A percentile compares a stretch with the other conserved stretches of the same genome.
Conservation (phyloP, 768 basidiomycete genomes). For the Suillus decipiens region DNA sequence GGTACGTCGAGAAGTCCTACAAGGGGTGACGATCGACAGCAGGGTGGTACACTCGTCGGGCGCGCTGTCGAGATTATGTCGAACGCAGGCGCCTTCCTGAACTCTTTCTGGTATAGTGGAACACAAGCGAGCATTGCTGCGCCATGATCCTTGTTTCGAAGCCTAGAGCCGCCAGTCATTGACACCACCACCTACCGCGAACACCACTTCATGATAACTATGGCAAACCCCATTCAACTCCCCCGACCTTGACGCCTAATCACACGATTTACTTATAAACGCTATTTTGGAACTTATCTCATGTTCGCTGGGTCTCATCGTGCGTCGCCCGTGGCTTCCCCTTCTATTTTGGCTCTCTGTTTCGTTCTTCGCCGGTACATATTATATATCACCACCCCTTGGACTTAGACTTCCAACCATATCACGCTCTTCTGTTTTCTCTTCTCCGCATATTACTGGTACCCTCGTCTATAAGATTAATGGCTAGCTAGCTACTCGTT, state of each 20-base stretch:
- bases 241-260: background rate
- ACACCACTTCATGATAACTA: background rate
- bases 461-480: constrained; percentile 25
- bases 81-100: constrained; percentile 75
- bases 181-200: background rate
- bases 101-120: constrained; percentile 53
- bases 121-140: constrained; percentile 22
- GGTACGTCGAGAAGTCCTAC: constrained; percentile 27
- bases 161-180: background rate
- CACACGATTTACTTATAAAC: constrained; percentile 27
- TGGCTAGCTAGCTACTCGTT: constrained; percentile 21
- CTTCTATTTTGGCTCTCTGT: background rate
- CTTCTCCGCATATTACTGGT: constrained; percentile 18
- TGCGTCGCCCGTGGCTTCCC: background rate
- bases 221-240: background rate
- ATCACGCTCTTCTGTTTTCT: constrained; percentile 10
- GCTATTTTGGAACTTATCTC: constrained; percentile 33
- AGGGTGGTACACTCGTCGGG: constrained; percentile 48
- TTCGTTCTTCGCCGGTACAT: constrained; percentile 19
- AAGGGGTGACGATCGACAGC: constrained; percentile 33
- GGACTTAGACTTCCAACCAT: constrained; percentile 21
- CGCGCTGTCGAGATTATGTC: constrained; percentile 79
- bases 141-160: constrained; percentile 16
- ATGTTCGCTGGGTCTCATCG: constrained; percentile 18
- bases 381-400: constrained; percentile 24